These are phyloP conservation scores for Elsinoe ampelina DNA, from an alignment of 2,329 filamentous ascomycete genomes.

Conservation along the genomic window DNA sequence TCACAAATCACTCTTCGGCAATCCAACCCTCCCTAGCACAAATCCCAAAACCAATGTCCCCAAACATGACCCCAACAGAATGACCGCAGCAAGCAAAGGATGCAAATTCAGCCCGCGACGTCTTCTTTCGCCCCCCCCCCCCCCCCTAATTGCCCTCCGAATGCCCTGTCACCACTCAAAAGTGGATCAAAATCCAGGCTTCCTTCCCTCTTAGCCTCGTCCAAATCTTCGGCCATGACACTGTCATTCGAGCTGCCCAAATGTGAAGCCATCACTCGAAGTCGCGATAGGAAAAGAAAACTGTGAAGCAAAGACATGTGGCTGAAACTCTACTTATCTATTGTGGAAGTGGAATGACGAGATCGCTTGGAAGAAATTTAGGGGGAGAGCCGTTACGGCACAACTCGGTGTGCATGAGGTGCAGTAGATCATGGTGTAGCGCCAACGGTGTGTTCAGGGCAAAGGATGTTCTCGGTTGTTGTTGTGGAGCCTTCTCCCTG, in stretches of 20 bases:
- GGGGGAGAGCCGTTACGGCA: neutral
- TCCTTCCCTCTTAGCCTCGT: neutral
- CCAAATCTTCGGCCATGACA: neutral
- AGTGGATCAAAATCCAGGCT: neutral
- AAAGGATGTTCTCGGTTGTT: neutral
- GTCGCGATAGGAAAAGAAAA: neutral
- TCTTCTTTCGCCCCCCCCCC: neutral
- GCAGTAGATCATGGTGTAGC: neutral
- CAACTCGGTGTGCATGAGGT: neutral
- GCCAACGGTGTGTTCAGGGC: neutral
- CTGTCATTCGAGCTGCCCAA: neutral
- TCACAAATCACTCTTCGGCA: neutral
- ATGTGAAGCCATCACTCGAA: neutral
- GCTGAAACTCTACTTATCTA: neutral
- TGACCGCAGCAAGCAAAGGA: neutral
- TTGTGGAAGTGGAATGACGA: neutral
- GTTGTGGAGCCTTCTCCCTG: no score
- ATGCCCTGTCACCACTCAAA: neutral
- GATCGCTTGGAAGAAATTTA: neutral
- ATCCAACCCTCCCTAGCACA: neutral
- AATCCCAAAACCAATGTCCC: neutral
- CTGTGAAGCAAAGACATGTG: neutral
- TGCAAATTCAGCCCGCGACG: neutral
- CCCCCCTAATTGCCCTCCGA: neutral
- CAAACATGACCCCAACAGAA: neutral